Evolutionary conservation across 2,329 filamentous ascomycete species (phyloP).

Genomic region (Monilinia fructicola): DNA sequence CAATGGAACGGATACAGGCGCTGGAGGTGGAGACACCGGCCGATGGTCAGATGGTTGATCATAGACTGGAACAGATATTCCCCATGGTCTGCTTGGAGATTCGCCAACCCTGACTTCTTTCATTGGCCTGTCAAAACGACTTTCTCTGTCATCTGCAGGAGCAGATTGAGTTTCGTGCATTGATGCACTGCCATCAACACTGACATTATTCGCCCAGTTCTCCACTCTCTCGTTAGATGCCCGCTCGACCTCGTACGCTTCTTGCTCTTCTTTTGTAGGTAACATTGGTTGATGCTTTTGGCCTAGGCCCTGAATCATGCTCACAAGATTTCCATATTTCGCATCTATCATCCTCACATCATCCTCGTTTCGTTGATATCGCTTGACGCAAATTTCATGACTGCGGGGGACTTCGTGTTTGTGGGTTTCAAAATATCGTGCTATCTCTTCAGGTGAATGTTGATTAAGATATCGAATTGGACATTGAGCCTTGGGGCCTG

Average conservation of each 20-base stretch:
- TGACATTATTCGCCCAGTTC: slow-evolving; percentile 81
- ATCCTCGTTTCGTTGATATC: slow-evolving; percentile 83
- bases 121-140: slow-evolving; percentile 79
- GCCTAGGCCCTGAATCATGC: slow-evolving; percentile 90
- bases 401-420: slow-evolving; percentile 93
- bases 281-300: slow-evolving; percentile 86
- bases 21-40: slow-evolving; percentile 57
- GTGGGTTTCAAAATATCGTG: slow-evolving; percentile 89
- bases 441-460: slow-evolving; percentile 89
- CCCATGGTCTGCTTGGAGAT: slow-evolving; percentile 90
- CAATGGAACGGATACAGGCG: slow-evolving; percentile 43
- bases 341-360: slow-evolving; percentile 86
- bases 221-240: slow-evolving; percentile 71
- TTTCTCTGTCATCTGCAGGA: slow-evolving; percentile 57
- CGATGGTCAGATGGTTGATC: slow-evolving; percentile 45
- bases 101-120: slow-evolving; percentile 92
- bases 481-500: slow-evolving; percentile 65
- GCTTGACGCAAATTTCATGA: slow-evolving; percentile 86
- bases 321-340: slow-evolving; percentile 83
- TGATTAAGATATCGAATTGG: slow-evolving; percentile 91
- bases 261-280: slow-evolving; percentile 53
- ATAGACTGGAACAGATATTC: slow-evolving; percentile 73
- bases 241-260: slow-evolving; percentile 46
- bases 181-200: slow-evolving; percentile 50
- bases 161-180: slow-evolving; percentile 44